These are phyloP conservation scores for Coemansia sp. DNA, from an alignment of 192 early-diverging fungal genomes.

Conservation along the genomic window DNA sequence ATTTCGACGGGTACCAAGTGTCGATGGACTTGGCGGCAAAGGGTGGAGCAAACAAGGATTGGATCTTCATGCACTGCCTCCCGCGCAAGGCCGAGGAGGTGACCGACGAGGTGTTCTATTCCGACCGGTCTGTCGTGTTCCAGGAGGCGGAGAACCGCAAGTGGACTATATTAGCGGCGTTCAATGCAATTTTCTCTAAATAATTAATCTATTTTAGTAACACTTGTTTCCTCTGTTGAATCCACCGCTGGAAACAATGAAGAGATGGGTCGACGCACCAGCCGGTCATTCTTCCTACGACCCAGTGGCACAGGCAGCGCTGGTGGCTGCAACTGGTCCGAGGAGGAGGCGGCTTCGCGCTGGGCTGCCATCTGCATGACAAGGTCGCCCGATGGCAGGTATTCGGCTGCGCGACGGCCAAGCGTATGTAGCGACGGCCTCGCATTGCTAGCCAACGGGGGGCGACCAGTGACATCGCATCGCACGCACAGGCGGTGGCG, in stretches of 20 bases:
- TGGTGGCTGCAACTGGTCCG: not conserved
- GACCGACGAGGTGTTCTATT: slow-evolving; percentile 94
- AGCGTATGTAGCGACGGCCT: slow-evolving; percentile 36
- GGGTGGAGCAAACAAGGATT: slow-evolving; percentile 79
- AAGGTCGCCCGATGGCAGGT: slow-evolving; percentile 20
- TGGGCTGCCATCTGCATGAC: slow-evolving; percentile 36
- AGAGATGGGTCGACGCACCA: slow-evolving; percentile 36
- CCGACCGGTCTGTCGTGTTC: slow-evolving; percentile 88
- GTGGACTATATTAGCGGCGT: slow-evolving; percentile 91
- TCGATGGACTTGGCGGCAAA: slow-evolving; percentile 77
- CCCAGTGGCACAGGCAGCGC: slow-evolving; percentile 1
- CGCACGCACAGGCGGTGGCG: slow-evolving; percentile 36
- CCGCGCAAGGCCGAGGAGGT: slow-evolving; percentile 97
- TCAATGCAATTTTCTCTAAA: slow-evolving; percentile 59
- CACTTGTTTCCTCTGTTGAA: not conserved
- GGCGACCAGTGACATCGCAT: slow-evolving; percentile 14
- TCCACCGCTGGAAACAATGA: slow-evolving; percentile 20
- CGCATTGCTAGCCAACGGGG: not conserved
- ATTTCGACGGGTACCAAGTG: slow-evolving; percentile 88
- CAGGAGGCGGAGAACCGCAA: slow-evolving; percentile 99
- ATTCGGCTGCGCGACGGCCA: slow-evolving; percentile 32
- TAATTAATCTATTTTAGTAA: slow-evolving; percentile 25
- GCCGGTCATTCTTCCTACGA: slow-evolving; percentile 16
- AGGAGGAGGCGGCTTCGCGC: slow-evolving; percentile 8
- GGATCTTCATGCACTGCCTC: slow-evolving; percentile 99